phyloP scores from a whole-genome alignment of 257 asterid genomes.

The Nicotiana undulata region DNA sequence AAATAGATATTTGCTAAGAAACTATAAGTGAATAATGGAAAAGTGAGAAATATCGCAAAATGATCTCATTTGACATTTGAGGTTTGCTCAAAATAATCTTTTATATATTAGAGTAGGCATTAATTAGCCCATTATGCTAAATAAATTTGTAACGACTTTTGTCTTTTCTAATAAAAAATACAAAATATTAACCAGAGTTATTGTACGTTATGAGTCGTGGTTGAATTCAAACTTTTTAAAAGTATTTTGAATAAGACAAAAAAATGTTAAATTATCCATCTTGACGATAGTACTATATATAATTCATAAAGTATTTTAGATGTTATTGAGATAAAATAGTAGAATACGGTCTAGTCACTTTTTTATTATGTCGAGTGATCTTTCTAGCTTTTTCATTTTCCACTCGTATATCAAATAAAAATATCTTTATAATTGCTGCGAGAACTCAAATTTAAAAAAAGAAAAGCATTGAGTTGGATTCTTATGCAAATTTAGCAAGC shows the following conservation, averaged over 20 bases:
- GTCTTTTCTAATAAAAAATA: not conserved
- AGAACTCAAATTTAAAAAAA: not conserved
- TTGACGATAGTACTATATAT: too few species aligned
- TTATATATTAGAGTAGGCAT: not conserved
- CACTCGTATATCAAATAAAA: not conserved
- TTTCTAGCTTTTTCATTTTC: not conserved
- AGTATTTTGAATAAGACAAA: too few species aligned
- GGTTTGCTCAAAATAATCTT: not conserved
- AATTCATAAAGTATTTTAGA: not conserved
- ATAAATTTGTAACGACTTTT: not conserved
- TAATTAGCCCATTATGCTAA: not conserved
- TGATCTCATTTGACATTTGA: not conserved
- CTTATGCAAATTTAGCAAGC: not conserved
- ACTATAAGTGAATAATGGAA: not conserved
- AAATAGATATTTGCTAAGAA: not conserved
- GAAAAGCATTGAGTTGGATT: not conserved
- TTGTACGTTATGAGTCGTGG: too few species aligned
- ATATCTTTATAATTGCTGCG: not conserved
- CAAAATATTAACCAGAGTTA: not conserved
- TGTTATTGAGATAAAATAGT: too few species aligned
- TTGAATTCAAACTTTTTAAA: not conserved
- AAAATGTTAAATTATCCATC: too few species aligned
- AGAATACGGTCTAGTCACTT: not conserved
- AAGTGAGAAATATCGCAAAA: not conserved
- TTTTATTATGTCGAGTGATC: not conserved